Evolutionary conservation across 768 basidiomycete species (phyloP).

Genomic region (Psilocybe cyanescens): DNA sequence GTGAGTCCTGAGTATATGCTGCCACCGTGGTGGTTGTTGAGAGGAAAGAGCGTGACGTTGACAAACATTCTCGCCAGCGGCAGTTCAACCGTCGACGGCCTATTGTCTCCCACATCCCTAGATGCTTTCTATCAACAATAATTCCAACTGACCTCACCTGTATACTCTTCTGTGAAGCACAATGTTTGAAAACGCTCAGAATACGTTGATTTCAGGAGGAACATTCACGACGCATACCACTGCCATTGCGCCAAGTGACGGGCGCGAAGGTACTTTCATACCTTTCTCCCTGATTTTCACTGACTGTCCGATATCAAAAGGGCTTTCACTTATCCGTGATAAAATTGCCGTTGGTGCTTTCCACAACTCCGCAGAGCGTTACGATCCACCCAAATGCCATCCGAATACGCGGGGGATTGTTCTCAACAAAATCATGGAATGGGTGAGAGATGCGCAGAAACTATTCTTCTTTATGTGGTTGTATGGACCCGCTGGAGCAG

Average conservation of each 20-base stretch:
- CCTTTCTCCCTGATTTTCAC: background rate
- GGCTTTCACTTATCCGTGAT: background rate
- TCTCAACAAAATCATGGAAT: constrained; percentile 13
- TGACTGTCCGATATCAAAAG: background rate
- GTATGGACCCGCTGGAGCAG: constrained; percentile 22
- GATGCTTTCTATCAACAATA: no score
- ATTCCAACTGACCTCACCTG: no score
- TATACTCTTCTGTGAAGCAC: background rate
- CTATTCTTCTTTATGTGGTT: constrained; percentile 20
- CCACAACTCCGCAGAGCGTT: constrained; percentile 19
- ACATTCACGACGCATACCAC: constrained; percentile 4
- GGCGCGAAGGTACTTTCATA: background rate
- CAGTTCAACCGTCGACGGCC: no score
- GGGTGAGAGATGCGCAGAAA: constrained; percentile 7
- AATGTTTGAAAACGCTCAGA: constrained; percentile 7
- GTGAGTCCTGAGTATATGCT: no score
- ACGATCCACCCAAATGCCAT: constrained; percentile 18
- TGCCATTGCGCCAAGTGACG: background rate
- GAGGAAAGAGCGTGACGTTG: no score
- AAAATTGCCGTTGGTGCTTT: constrained; percentile 14
- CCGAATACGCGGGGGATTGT: constrained; percentile 14
- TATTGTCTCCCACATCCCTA: no score
- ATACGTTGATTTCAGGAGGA: constrained; percentile 8
- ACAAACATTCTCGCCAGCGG: no score
- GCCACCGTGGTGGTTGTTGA: no score